These are phyloP conservation scores for Colletotrichum chlorophyti DNA, from an alignment of 2,329 filamentous ascomycete species.

Conservation along the genomic window DNA sequence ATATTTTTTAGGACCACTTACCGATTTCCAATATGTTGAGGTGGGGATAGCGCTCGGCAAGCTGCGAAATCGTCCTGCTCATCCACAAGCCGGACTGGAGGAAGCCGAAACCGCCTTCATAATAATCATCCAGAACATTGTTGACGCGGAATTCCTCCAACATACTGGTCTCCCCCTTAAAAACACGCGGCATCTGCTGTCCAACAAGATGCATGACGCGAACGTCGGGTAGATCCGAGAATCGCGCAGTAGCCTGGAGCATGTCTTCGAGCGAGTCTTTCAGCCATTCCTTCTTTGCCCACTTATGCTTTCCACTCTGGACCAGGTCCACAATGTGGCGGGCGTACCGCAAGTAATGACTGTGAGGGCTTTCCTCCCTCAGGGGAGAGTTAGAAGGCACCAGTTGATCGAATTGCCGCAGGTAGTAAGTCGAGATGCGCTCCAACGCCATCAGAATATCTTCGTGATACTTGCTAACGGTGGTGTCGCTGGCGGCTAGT, in stretches of 20 bases:
- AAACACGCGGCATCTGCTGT: neutral
- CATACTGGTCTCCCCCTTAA: neutral
- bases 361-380: conserved; percentile 29
- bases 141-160: neutral
- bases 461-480: neutral
- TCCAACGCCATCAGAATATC: conserved; percentile 30
- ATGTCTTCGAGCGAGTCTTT: conserved; percentile 20
- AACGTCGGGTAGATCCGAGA: neutral
- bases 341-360: conserved; percentile 29
- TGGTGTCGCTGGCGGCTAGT: neutral
- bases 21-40: conserved; percentile 1
- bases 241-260: neutral
- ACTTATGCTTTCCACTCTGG: conserved; percentile 30
- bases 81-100: neutral
- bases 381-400: neutral
- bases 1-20: neutral
- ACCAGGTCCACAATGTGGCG: conserved; percentile 24
- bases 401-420: conserved; percentile 15
- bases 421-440: conserved; percentile 34
- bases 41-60: neutral
- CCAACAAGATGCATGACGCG: neutral
- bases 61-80: neutral
- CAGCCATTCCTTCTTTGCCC: conserved; percentile 11
- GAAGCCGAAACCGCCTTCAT: neutral
- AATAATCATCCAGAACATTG: neutral